These are phyloP conservation scores for Alternaria sp. DNA, from an alignment of 2,329 filamentous ascomycete genomes.

Conservation along the genomic window DNA sequence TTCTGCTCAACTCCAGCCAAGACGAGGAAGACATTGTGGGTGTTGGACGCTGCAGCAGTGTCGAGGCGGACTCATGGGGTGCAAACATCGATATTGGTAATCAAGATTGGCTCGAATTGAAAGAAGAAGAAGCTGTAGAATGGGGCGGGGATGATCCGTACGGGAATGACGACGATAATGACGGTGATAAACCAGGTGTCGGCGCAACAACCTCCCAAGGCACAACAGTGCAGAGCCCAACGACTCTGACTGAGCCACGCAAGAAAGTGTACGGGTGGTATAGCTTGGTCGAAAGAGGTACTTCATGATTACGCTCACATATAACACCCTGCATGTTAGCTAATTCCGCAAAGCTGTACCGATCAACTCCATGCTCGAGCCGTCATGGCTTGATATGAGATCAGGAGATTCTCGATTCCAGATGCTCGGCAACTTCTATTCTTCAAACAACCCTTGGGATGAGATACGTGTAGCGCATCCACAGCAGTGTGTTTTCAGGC, in stretches of 20 bases:
- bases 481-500: conserved; percentile 3
- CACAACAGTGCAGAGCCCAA: background rate
- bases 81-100: conserved; percentile 7
- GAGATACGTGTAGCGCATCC: background rate
- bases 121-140: background rate
- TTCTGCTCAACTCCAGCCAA: conserved; percentile 7
- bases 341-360: conserved; percentile 2
- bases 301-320: background rate
- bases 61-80: conserved; percentile 7
- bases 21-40: conserved; percentile 6
- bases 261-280: conserved; percentile 6
- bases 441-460: conserved; percentile 1
- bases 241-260: background rate
- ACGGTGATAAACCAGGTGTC: background rate
- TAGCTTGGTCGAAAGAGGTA: conserved; percentile 5
- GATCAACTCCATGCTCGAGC: conserved; percentile 5
- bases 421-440: conserved; percentile 7
- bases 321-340: background rate
- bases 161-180: background rate
- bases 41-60: conserved; percentile 6
- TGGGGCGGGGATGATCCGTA: conserved; percentile 2
- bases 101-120: conserved; percentile 11
- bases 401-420: conserved; percentile 4
- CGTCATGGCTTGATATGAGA: background rate
- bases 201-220: background rate